Conservation (phyloP, 2,329 filamentous ascomycete genomes). For the Cladosporium colombiae region DNA sequence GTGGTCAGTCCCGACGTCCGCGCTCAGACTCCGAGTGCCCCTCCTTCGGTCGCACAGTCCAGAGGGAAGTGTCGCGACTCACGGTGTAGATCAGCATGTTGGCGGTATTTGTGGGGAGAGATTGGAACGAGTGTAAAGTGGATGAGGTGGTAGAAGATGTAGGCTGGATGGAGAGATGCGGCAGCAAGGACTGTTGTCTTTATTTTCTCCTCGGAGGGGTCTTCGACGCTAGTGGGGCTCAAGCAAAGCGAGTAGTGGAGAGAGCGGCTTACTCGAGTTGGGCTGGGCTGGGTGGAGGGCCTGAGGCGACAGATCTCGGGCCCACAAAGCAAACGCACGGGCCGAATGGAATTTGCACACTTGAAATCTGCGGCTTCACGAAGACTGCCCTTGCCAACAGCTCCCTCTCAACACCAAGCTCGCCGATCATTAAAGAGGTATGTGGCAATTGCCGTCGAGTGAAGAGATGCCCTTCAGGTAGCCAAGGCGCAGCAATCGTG, state of each 20-base stretch:
- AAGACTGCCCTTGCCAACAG: conserved; percentile 20
- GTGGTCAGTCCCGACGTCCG: background rate
- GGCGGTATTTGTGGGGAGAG: conserved; percentile 26
- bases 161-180: conserved; percentile 1
- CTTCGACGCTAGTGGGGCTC: conserved; percentile 8
- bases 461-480: conserved; percentile 52
- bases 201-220: background rate
- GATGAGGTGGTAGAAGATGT: conserved; percentile 16
- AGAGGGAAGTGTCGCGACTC: conserved; percentile 26
- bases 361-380: conserved; percentile 8
- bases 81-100: conserved; percentile 63
- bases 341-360: conserved; percentile 1
- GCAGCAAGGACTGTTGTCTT: conserved; percentile 17
- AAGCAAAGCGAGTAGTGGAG: conserved; percentile 1
- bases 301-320: background rate
- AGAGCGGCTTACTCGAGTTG: conserved; percentile 2
- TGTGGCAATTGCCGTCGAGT: conserved; percentile 26
- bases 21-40: conserved; percentile 2
- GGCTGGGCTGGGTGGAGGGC: background rate
- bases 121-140: conserved; percentile 17
- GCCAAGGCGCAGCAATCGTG: conserved; percentile 50
- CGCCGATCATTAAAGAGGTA: conserved; percentile 35
- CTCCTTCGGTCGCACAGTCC: conserved; percentile 10
- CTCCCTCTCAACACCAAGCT: conserved; percentile 15
- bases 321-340: conserved; percentile 15